Percentiles rank a stretch among this genome's conserved stretches.
Evolutionary conservation across 306 rosid species (phyloP).

Genomic region (Prunus mongolica): DNA sequence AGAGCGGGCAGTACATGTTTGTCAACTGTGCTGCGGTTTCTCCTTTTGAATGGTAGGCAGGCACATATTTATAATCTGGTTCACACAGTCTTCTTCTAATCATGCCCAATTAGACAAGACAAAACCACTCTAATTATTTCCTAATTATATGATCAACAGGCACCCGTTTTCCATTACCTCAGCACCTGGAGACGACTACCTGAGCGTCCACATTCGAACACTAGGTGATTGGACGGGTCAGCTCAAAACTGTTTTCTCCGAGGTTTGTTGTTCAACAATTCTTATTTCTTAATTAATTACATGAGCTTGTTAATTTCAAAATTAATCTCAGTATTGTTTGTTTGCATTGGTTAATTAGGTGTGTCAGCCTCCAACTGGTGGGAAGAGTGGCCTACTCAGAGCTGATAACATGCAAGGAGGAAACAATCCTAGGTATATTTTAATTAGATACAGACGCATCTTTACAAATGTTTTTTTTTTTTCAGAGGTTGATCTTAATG

Average conservation of each 20-base stretch:
- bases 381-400: slow-evolving; percentile 54
- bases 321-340: not conserved
- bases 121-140: not conserved
- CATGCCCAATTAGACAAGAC: not conserved
- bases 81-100: not conserved
- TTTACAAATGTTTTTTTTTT: not conserved
- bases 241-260: slow-evolving; percentile 48
- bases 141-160: slow-evolving; percentile 20
- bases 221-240: slow-evolving; percentile 60
- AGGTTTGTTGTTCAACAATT: slow-evolving; percentile 23
- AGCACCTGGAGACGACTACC: slow-evolving; percentile 49
- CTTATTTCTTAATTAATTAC: not conserved
- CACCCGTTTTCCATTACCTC: slow-evolving; percentile 66
- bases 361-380: slow-evolving; percentile 48
- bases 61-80: not conserved
- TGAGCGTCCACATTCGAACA: slow-evolving; percentile 59
- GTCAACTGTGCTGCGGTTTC: slow-evolving; percentile 57
- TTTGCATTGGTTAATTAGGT: slow-evolving; percentile 8
- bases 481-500: not conserved
- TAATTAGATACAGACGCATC: not conserved
- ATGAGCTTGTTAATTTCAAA: not conserved
- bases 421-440: slow-evolving; percentile 25
- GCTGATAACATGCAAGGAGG: slow-evolving; percentile 40
- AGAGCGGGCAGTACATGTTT: slow-evolving; percentile 63
- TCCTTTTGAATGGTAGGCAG: slow-evolving; percentile 49